Conservation (phyloP, 2,329 filamentous ascomycete species). For the Monilinia polystroma region DNA sequence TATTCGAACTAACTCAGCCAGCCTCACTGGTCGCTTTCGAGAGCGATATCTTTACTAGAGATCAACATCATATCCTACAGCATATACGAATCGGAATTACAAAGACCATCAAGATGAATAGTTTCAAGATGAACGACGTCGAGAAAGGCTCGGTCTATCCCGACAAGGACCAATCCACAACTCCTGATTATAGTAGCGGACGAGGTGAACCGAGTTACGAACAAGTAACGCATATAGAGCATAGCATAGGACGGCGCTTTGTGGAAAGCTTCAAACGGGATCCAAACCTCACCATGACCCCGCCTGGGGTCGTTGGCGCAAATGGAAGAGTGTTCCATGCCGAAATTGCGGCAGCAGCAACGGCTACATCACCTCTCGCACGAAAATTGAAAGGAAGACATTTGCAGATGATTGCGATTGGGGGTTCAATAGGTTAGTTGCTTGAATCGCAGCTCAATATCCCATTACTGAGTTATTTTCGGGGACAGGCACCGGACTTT, state of each 20-base stretch:
- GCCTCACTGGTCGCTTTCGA: slow-evolving; percentile 8
- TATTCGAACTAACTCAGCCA: slow-evolving; percentile 11
- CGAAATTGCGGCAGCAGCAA: slow-evolving; percentile 59
- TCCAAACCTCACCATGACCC: slow-evolving; percentile 49
- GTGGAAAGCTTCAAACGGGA: slow-evolving; percentile 37
- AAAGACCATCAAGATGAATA: slow-evolving; percentile 4
- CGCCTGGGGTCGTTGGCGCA: slow-evolving; percentile 41
- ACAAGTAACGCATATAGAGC: slow-evolving; percentile 31
- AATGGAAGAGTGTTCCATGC: slow-evolving; percentile 54
- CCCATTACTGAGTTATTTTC: background rate
- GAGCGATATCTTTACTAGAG: background rate
- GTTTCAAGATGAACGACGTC: slow-evolving; percentile 22
- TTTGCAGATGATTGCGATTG: slow-evolving; percentile 96
- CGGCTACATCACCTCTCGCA: slow-evolving; percentile 71
- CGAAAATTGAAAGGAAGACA: slow-evolving; percentile 80
- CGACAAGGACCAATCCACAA: slow-evolving; percentile 23
- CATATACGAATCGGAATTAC: background rate
- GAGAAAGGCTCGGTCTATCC: slow-evolving; percentile 24
- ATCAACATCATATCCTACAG: background rate
- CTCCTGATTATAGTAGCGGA: slow-evolving; percentile 30
- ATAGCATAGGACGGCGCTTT: slow-evolving; percentile 28
- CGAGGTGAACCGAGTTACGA: slow-evolving; percentile 33
- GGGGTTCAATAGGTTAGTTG: slow-evolving; percentile 74
- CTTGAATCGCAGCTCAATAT: background rate
- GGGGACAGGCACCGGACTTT: slow-evolving; percentile 70